These are phyloP conservation scores for Calocera cornea DNA, from an alignment of 768 basidiomycete genomes.

Conservation along the genomic window DNA sequence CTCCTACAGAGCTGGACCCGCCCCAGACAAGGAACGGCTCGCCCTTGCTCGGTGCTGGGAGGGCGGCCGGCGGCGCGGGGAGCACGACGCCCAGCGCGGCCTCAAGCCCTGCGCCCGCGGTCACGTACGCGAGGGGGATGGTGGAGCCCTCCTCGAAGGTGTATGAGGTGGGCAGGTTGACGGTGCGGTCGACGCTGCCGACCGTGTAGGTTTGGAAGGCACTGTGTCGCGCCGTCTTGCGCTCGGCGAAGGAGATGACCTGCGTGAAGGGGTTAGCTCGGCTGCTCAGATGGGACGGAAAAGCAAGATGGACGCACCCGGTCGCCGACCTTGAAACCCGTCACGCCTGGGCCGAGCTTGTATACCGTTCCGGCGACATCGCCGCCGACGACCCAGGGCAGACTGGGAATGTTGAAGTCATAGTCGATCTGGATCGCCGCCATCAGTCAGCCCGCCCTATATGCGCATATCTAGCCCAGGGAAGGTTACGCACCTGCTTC, in stretches of 20 bases:
- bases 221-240: conserved; percentile 8
- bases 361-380: conserved; percentile 30
- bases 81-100: conserved; percentile 25
- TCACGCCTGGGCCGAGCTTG: conserved; percentile 27
- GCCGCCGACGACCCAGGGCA: conserved; percentile 30
- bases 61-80: conserved; percentile 20
- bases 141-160: conserved; percentile 28
- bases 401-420: conserved; percentile 22
- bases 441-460: not conserved
- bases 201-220: conserved; percentile 8
- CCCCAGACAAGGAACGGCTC: not conserved
- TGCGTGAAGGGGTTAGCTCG: conserved; percentile 25
- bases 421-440: conserved; percentile 18
- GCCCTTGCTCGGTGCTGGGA: not conserved
- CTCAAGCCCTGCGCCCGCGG: conserved; percentile 31
- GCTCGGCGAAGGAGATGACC: not conserved
- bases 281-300: conserved; percentile 18
- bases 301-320: conserved; percentile 21
- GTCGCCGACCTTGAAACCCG: conserved; percentile 29
- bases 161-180: conserved; percentile 4
- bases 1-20: not conserved
- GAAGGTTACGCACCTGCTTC: conserved; percentile 5
- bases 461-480: not conserved
- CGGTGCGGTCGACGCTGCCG: not conserved
- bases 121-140: conserved; percentile 33